These are phyloP conservation scores for Paecilomyces dactylethromorphus DNA, from an alignment of 2,329 filamentous ascomycete genomes.

Conservation along the genomic window DNA sequence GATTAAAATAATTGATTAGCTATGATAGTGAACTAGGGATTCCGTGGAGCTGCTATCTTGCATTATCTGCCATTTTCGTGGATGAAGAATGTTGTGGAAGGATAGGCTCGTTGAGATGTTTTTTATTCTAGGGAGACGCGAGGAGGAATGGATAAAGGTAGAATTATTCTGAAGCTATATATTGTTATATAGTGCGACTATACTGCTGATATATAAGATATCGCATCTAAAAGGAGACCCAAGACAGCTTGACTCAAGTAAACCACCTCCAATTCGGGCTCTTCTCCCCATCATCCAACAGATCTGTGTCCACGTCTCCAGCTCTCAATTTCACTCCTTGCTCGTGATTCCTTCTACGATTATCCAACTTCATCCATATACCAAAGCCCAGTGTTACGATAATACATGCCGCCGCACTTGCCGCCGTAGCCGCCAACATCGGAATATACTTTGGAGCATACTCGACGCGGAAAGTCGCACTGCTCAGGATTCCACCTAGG, in stretches of 20 bases:
- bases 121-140: no score
- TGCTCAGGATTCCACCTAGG: slow-evolving; percentile 40
- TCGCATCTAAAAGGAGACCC: background rate
- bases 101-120: no score
- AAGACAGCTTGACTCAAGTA: background rate
- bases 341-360: slow-evolving; percentile 31
- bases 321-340: slow-evolving; percentile 29
- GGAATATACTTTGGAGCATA: slow-evolving; percentile 46
- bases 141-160: no score
- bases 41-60: no score
- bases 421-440: slow-evolving; percentile 39
- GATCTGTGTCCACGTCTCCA: slow-evolving; percentile 33
- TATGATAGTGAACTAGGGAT: no score
- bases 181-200: background rate
- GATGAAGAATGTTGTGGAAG: no score
- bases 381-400: slow-evolving; percentile 32
- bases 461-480: slow-evolving; percentile 40
- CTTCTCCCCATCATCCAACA: slow-evolving; percentile 32
- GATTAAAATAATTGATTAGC: no score
- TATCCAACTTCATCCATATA: slow-evolving; percentile 42
- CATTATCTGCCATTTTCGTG: no score
- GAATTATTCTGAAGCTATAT: no score
- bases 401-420: slow-evolving; percentile 39
- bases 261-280: slow-evolving; percentile 25
- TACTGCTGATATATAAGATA: background rate